Percentiles rank a stretch among this genome's conserved stretches.
phyloP scores from a whole-genome alignment of 306 rosid species.

The Leucaena leucocephala region DNA sequence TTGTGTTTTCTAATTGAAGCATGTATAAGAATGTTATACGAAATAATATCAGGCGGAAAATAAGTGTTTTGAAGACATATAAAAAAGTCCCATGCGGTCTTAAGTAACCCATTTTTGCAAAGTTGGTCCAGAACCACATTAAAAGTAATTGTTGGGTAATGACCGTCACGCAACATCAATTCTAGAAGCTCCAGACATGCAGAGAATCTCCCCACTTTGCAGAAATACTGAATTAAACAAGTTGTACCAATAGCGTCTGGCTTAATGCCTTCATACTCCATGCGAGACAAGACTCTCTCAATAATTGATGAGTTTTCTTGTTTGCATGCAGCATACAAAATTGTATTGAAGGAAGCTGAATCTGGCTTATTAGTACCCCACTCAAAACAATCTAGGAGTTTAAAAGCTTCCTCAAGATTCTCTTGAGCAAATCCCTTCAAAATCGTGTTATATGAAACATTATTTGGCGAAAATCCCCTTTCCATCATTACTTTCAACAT shows the following conservation, averaged over 20 bases:
- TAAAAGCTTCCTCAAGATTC: conserved; percentile 41
- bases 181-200: conserved; percentile 46
- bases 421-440: conserved; percentile 47
- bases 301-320: conserved; percentile 37
- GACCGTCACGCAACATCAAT: conserved; percentile 39
- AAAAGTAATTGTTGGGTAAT: conserved; percentile 35
- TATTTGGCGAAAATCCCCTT: conserved; percentile 48
- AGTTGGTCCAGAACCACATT: conserved; percentile 44
- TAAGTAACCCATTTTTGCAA: conserved; percentile 42
- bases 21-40: conserved; percentile 47
- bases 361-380: conserved; percentile 48
- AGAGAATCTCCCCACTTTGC: conserved; percentile 34
- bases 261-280: conserved; percentile 43
- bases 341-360: conserved; percentile 45
- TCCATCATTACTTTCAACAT: conserved; percentile 40
- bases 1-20: conserved; percentile 38
- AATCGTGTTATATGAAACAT: conserved; percentile 48
- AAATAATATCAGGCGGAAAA: conserved; percentile 25
- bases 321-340: conserved; percentile 52
- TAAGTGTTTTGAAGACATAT: conserved; percentile 28
- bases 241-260: conserved; percentile 41
- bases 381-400: conserved; percentile 44
- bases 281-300: conserved; percentile 36
- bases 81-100: conserved; percentile 36
- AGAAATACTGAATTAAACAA: conserved; percentile 49